A percentile compares a stretch with the other conserved stretches of the same genome.
phyloP scores from a whole-genome alignment of 2,329 filamentous ascomycete species.

The Penicillium sp. region DNA sequence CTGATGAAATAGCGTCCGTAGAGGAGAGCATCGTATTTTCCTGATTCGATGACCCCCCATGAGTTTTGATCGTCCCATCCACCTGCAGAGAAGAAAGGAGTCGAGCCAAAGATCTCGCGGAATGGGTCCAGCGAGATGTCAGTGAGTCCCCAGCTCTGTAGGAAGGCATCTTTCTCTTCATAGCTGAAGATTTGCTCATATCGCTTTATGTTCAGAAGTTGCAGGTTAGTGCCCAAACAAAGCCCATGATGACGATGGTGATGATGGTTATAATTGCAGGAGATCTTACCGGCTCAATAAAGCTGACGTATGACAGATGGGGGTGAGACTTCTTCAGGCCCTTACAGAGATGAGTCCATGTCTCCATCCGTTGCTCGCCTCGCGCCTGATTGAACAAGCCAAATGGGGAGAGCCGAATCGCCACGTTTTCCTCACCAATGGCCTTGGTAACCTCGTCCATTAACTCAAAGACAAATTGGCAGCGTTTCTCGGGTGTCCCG shows the following conservation, averaged over 20 bases:
- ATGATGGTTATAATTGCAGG: too few relatives aligned
- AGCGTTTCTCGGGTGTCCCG: slow-evolving; percentile 48
- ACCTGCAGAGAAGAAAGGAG: slow-evolving; percentile 52
- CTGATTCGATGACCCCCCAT: slow-evolving; percentile 45
- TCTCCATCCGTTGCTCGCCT: slow-evolving; percentile 48
- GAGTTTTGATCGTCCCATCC: slow-evolving; percentile 50
- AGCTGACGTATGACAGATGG: slow-evolving; percentile 48
- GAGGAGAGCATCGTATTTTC: slow-evolving; percentile 44
- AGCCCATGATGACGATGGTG: too few relatives aligned
- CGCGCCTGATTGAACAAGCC: slow-evolving; percentile 50
- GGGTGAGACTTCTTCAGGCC: slow-evolving; percentile 44
- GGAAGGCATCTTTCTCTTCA: slow-evolving; percentile 46
- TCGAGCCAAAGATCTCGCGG: slow-evolving; percentile 47
- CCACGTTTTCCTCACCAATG: slow-evolving; percentile 43
- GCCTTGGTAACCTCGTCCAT: slow-evolving; percentile 41
- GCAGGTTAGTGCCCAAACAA: background rate
- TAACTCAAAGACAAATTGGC: slow-evolving; percentile 53
- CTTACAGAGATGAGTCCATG: slow-evolving; percentile 47
- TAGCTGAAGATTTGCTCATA: slow-evolving; percentile 50
- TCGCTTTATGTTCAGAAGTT: slow-evolving; percentile 20
- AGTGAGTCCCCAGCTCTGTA: slow-evolving; percentile 44
- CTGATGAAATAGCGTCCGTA: slow-evolving; percentile 47
- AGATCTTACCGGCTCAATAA: slow-evolving; percentile 45
- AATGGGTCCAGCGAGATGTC: slow-evolving; percentile 45
- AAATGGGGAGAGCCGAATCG: slow-evolving; percentile 45